Base-by-base conservation (phyloP, 257 asterid genomes). In the Ocimum tenuiflorum region DNA sequence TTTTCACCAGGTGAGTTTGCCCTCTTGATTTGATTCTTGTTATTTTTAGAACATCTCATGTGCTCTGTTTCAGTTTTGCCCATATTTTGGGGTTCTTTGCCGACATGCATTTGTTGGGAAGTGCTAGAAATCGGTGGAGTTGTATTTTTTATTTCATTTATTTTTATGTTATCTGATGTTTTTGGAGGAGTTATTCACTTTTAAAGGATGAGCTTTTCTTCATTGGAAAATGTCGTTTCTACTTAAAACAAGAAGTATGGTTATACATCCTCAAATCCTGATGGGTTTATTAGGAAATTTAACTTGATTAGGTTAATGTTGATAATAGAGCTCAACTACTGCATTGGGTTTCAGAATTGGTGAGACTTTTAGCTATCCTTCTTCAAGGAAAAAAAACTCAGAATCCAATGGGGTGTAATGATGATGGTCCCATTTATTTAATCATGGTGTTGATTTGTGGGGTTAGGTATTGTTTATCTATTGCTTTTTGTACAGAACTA, bases 1-100 rank as follows among this genome's bases (percentile, higher is more conserved):
- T 15, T 86, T 86, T 74, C 94, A 86, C 74, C 94, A 86, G 94
- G 94, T 86, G 64, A 75, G 54, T 59, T 8, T 0, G 8, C 12
- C 33, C 52, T 18, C 6, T 35, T 19, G 17, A 35, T 7, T 54
- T 35, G 22, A n/a, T 56, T 63, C 29, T 46, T 53, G 59, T 60
- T 45, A n/a, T 56, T 45, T 39, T 65, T 50, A 20, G 70, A 7
- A 38, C 45, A 38, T 18, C 8, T 9, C 54, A 41, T 38, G 20
- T 23, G 29, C 3, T 52, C 63, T 27, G 42, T 58, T 62, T 29
- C 57, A 1, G 5, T 2, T 24, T 59, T 63, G 20, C 63, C 31
- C 31, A 18, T 53, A 31, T 54, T 27, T 58, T 55, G 19, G 65
- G 11, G 36, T 10, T 47, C 46, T 60, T 36, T n/a, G 67, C 56